Conservation (phyloP, 768 basidiomycete genomes). For the Clitopilus passeckerianus region DNA sequence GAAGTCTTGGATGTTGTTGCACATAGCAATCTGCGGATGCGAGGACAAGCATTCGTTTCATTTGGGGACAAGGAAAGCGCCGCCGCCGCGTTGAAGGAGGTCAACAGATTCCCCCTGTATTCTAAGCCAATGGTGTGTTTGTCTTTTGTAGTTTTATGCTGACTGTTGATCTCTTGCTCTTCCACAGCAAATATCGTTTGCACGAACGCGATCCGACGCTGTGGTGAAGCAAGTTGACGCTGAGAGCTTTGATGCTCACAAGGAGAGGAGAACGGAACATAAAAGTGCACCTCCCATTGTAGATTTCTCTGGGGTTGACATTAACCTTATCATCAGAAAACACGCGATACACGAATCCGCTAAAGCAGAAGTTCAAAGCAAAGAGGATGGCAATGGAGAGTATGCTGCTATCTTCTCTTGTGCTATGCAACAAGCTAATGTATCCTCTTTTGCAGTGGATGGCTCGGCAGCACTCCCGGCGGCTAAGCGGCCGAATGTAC, state of each 20-base stretch:
- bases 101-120: slow-evolving; percentile 90
- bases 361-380: slow-evolving; percentile 79
- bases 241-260: slow-evolving; percentile 69
- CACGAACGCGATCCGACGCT: slow-evolving; percentile 82
- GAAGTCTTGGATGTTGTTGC: slow-evolving; percentile 94
- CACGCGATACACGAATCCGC: slow-evolving; percentile 84
- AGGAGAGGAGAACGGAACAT: slow-evolving; percentile 65
- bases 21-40: slow-evolving; percentile 92
- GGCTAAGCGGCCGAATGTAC: slow-evolving; percentile 77
- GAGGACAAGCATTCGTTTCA: slow-evolving; percentile 97
- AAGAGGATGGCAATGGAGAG: slow-evolving; percentile 81
- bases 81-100: slow-evolving; percentile 86
- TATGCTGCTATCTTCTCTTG: slow-evolving; percentile 25
- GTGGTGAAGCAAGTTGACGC: slow-evolving; percentile 76
- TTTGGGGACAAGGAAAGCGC: slow-evolving; percentile 83
- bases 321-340: slow-evolving; percentile 39
- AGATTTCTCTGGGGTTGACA: neutral
- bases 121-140: slow-evolving; percentile 90
- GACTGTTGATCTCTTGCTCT: neutral
- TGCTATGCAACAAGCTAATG: slow-evolving; percentile 7
- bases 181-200: slow-evolving; percentile 90
- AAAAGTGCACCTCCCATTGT: slow-evolving; percentile 60
- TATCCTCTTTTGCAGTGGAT: slow-evolving; percentile 43
- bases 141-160: neutral
- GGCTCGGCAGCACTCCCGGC: slow-evolving; percentile 61